phyloP scores from a whole-genome alignment of 2,329 filamentous ascomycete genomes.

The Arthrobotrys conoides region DNA sequence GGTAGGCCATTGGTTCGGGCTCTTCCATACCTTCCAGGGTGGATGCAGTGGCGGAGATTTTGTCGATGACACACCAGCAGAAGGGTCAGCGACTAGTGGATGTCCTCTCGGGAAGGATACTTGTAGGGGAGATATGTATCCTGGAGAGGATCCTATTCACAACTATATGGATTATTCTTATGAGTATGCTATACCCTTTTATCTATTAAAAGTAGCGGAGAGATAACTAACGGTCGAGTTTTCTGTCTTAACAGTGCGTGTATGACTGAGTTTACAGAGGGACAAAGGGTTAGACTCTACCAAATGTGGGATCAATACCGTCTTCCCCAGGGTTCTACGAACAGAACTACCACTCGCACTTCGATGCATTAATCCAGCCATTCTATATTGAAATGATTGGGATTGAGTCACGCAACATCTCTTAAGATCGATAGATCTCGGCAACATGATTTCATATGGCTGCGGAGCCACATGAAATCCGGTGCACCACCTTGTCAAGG shows the following conservation, averaged over 20 bases:
- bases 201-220: not conserved
- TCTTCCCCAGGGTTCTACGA: slow-evolving; percentile 8
- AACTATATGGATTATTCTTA: slow-evolving; percentile 66
- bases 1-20: slow-evolving; percentile 66
- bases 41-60: slow-evolving; percentile 64
- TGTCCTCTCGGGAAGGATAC: slow-evolving; percentile 64
- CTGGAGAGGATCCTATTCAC: slow-evolving; percentile 65
- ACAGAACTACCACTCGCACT: not conserved
- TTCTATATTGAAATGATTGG: not conserved
- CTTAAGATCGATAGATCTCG: no score
- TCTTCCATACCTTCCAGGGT: slow-evolving; percentile 65
- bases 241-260: slow-evolving; percentile 23
- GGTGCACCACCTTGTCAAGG: no score
- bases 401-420: not conserved
- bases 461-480: not conserved
- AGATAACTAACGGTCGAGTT: not conserved
- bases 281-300: slow-evolving; percentile 37
- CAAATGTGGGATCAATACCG: slow-evolving; percentile 41
- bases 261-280: slow-evolving; percentile 41
- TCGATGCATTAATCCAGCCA: not conserved
- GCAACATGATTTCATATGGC: not conserved
- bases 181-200: slow-evolving; percentile 34
- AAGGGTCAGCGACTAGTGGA: slow-evolving; percentile 62
- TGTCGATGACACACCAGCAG: slow-evolving; percentile 65
- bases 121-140: slow-evolving; percentile 62